Conservation (phyloP, 2,329 filamentous ascomycete genomes). For the Aspergillus carbonarius region DNA sequence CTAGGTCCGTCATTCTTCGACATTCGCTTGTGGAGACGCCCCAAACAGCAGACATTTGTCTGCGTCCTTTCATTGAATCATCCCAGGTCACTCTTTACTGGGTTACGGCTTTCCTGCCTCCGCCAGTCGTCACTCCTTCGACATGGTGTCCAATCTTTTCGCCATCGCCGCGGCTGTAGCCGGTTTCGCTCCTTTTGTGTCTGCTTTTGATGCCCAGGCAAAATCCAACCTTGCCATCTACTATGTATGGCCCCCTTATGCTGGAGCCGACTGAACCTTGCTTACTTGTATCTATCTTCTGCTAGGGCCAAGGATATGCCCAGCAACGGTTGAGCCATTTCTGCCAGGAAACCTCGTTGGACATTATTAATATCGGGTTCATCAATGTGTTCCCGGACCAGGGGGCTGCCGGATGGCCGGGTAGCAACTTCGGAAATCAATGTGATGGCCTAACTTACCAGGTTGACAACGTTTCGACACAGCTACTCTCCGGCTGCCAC, state of each 20-base stretch:
- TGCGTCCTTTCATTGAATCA: slow-evolving; percentile 57
- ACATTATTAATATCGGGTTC: slow-evolving; percentile 59
- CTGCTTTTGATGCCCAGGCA: slow-evolving; percentile 42
- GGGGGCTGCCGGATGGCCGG: slow-evolving; percentile 47
- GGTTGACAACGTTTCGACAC: slow-evolving; percentile 38
- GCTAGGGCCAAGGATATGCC: slow-evolving; percentile 52
- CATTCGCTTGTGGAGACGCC: slow-evolving; percentile 17
- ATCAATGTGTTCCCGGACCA: slow-evolving; percentile 55
- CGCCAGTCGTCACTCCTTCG: slow-evolving; percentile 34
- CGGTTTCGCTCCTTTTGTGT: slow-evolving; percentile 32
- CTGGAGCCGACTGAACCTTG: not conserved
- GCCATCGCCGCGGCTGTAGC: slow-evolving; percentile 38
- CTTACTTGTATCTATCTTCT: slow-evolving; percentile 11
- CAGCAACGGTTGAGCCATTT: slow-evolving; percentile 52
- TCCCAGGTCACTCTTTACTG: slow-evolving; percentile 28
- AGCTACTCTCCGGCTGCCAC: slow-evolving; percentile 46
- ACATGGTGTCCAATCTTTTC: slow-evolving; percentile 38
- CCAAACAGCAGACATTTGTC: slow-evolving; percentile 42
- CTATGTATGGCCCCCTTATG: slow-evolving; percentile 41
- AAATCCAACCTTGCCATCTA: slow-evolving; percentile 55
- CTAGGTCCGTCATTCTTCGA: slow-evolving; percentile 14
- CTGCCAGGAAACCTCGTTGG: slow-evolving; percentile 52
- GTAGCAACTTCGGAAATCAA: slow-evolving; percentile 58
- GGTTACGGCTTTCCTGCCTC: slow-evolving; percentile 37
- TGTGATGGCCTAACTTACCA: slow-evolving; percentile 46